Conservation (phyloP, 176 grass and related monocot species). For the Canna indica region DNA sequence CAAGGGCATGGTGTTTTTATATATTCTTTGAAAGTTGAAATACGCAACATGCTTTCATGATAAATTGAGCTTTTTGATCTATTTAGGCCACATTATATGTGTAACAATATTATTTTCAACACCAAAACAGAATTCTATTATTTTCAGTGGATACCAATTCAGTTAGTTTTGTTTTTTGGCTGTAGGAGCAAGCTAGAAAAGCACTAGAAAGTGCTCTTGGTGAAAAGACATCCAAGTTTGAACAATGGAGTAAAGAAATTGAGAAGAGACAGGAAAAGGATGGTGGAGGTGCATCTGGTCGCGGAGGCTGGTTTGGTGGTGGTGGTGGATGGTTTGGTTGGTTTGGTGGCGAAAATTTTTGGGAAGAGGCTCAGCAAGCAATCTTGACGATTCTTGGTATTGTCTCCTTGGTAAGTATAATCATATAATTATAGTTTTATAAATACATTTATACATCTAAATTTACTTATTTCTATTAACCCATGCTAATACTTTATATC, state of each 20-base stretch:
- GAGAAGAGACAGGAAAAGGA: conserved; percentile 23
- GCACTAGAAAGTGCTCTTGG: conserved; percentile 36
- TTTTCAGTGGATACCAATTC: background rate
- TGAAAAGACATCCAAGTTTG: conserved; percentile 25
- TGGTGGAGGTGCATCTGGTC: conserved; percentile 24
- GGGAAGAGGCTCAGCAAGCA: conserved; percentile 56
- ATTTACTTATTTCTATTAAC: background rate
- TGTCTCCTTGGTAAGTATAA: conserved; percentile 24
- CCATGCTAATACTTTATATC: background rate
- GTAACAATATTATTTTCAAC: background rate
- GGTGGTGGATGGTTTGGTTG: conserved; percentile 57
- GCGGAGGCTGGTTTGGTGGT: conserved; percentile 47
- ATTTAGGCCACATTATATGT: background rate
- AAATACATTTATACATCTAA: background rate
- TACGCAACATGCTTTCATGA: background rate
- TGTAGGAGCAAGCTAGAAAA: conserved; percentile 44
- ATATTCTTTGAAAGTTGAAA: background rate
- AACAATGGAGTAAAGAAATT: conserved; percentile 36
- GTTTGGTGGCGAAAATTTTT: conserved; percentile 53
- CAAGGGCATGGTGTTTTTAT: background rate
- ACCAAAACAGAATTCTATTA: background rate
- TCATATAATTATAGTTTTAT: background rate
- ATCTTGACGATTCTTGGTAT: conserved; percentile 55
- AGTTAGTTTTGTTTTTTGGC: background rate
- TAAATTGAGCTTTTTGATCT: background rate